A percentile compares a stretch with the other conserved stretches of the same genome.
phyloP scores from a whole-genome alignment of 352 stramenopile genomes.

The Elongisporangium undulatum region DNA sequence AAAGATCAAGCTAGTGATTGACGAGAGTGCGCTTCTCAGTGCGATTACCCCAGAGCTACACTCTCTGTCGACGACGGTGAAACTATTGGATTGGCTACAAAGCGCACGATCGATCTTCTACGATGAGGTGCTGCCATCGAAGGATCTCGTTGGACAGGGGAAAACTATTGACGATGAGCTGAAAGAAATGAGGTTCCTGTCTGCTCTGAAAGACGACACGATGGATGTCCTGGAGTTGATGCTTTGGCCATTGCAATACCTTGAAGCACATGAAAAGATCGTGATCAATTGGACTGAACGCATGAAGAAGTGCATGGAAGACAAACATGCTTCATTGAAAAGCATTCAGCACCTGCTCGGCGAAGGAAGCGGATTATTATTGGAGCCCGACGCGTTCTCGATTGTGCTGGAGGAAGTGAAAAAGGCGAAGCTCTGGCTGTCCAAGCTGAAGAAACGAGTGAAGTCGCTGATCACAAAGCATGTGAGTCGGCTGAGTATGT shows the following conservation, averaged over 20 bases:
- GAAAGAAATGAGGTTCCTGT: constrained; percentile 11
- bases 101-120: constrained; percentile 76
- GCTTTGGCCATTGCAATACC: constrained; percentile 71
- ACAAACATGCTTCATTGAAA: constrained; percentile 51
- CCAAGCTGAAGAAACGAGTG: constrained; percentile 81
- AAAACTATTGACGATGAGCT: constrained; percentile 30
- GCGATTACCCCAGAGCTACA: constrained; percentile 58
- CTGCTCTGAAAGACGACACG: constrained; percentile 21
- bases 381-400: constrained; percentile 77
- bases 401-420: constrained; percentile 78
- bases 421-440: constrained; percentile 75
- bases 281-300: constrained; percentile 59
- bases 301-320: constrained; percentile 49
- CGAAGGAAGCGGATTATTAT: constrained; percentile 47
- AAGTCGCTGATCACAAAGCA: constrained; percentile 70
- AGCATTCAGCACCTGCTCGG: constrained; percentile 54
- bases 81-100: constrained; percentile 75
- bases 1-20: constrained; percentile 46
- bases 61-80: constrained; percentile 37
- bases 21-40: constrained; percentile 66
- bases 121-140: constrained; percentile 61
- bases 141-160: constrained; percentile 54
- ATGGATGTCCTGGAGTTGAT: constrained; percentile 42
- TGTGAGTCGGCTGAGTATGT: constrained; percentile 57
- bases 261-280: constrained; percentile 58